Conservation (phyloP, 108 stramenopile genomes). For the Cyclotella sp. region DNA sequence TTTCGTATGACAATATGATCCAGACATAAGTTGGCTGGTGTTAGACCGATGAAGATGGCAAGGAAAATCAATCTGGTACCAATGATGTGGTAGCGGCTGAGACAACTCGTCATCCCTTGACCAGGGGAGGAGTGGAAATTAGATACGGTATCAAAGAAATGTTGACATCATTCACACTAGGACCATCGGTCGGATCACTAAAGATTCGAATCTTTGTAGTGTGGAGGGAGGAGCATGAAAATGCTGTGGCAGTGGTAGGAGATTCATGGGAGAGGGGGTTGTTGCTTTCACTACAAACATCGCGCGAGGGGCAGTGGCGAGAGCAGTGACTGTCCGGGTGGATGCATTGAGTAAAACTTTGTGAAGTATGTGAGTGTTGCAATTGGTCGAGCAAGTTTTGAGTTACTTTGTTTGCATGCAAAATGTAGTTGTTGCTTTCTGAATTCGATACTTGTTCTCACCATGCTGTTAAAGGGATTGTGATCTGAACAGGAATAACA, state of each 20-base stretch:
- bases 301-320: constrained; percentile 11
- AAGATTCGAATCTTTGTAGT: too few relatives aligned
- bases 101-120: constrained; percentile 57
- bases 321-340: constrained; percentile 70
- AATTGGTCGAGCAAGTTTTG: too few relatives aligned
- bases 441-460: constrained; percentile 13
- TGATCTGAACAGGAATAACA: constrained; percentile 82
- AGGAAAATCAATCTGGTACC: constrained; percentile 69
- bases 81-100: constrained; percentile 69
- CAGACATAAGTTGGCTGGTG: constrained; percentile 68
- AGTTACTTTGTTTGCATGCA: background rate
- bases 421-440: background rate
- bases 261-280: constrained; percentile 10
- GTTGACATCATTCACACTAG: background rate
- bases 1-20: constrained; percentile 64
- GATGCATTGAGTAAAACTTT: constrained; percentile 65
- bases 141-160: constrained; percentile 11
- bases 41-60: constrained; percentile 69
- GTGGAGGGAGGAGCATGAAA: too few relatives aligned
- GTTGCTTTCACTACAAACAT: constrained; percentile 16
- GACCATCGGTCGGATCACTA: constrained; percentile 5
- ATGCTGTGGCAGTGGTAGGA: too few relatives aligned
- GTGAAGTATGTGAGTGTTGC: background rate
- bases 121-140: constrained; percentile 38
- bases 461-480: constrained; percentile 78